Conservation (phyloP, 1,284 basidiomycete species). For the Leccinum fallax region DNA sequence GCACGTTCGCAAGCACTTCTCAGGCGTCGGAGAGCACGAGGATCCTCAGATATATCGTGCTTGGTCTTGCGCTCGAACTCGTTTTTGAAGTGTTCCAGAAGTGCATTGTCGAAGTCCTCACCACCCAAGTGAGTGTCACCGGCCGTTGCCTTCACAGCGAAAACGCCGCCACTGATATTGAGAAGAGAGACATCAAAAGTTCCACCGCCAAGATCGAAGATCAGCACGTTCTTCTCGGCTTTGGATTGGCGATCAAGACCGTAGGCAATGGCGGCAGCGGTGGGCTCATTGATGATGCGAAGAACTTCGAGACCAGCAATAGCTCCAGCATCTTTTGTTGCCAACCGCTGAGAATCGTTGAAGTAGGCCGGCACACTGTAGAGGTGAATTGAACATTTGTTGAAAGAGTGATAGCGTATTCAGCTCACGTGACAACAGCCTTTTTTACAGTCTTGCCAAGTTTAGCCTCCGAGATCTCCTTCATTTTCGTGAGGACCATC, state of each 20-base stretch:
- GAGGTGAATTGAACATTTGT: neutral
- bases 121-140: conserved; percentile 99
- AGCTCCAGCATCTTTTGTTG: conserved; percentile 93
- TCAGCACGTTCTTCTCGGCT: conserved; percentile 97
- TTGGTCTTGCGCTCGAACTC: conserved; percentile 99
- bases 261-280: conserved; percentile 92
- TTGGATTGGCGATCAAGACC: conserved; percentile 90
- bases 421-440: conserved; percentile 85
- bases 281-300: conserved; percentile 98
- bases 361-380: conserved; percentile 91
- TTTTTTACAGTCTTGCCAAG: conserved; percentile 95
- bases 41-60: conserved; percentile 93
- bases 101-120: conserved; percentile 98
- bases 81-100: conserved; percentile 97
- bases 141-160: conserved; percentile 96
- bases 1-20: conserved; percentile 98
- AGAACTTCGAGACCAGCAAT: conserved; percentile 94
- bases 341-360: conserved; percentile 95
- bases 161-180: conserved; percentile 96
- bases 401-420: conserved; percentile 1
- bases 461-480: conserved; percentile 98
- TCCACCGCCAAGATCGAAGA: conserved; percentile 99
- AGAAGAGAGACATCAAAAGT: conserved; percentile 98
- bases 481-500: conserved; percentile 99
- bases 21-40: conserved; percentile 94